Conservation (phyloP, 768 basidiomycete species). For the Termitomyces sp. region DNA sequence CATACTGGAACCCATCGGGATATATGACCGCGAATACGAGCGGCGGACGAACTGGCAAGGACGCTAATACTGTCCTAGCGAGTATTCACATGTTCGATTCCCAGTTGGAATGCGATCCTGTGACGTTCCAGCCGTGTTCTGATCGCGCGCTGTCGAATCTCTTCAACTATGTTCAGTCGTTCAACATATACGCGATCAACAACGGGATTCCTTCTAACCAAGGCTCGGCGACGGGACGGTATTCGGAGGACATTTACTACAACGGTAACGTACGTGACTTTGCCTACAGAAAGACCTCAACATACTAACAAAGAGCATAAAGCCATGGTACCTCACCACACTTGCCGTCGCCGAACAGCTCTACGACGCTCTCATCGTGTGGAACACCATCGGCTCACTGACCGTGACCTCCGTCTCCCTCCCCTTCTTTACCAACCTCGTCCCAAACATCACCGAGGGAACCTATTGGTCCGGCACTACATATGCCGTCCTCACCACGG, state of each 20-base stretch:
- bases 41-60: conserved; percentile 71
- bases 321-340: conserved; percentile 79
- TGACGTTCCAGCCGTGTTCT: conserved; percentile 78
- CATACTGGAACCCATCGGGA: conserved; percentile 65
- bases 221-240: conserved; percentile 73
- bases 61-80: conserved; percentile 68
- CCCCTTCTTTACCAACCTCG: conserved; percentile 64
- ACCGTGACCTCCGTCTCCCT: conserved; percentile 56
- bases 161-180: conserved; percentile 63
- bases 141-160: conserved; percentile 68
- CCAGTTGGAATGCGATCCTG: conserved; percentile 63
- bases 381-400: conserved; percentile 47
- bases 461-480: no score
- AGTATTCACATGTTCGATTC: conserved; percentile 76
- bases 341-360: conserved; percentile 73
- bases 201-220: conserved; percentile 43
- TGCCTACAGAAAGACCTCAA: conserved; percentile 9
- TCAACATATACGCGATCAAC: conserved; percentile 68
- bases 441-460: conserved; percentile 40
- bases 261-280: conserved; percentile 57
- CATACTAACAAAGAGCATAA: not conserved
- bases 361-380: conserved; percentile 65
- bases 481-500: conserved; percentile 43
- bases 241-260: conserved; percentile 69
- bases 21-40: conserved; percentile 76